Base-by-base conservation (phyloP, 2,329 filamentous ascomycete species). In the Pseudocercospora crystallina region DNA sequence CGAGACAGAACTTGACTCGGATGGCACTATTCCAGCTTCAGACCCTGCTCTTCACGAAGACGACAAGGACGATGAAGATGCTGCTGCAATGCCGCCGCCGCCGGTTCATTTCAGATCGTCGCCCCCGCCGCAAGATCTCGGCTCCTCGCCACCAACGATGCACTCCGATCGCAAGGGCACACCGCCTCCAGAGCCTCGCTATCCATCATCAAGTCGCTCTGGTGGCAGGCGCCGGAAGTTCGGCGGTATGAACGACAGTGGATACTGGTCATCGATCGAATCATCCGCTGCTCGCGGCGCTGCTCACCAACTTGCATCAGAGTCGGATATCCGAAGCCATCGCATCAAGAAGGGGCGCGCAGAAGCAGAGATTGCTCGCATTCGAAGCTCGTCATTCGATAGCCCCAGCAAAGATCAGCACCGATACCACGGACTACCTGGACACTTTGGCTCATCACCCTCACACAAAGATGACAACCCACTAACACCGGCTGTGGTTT, bases 261-360 rank as follows among this genome's bases (percentile, higher is more conserved):
- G 94, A 35, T 99, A 97, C 71, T 96, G 95, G 68, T 97, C 94
- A 1, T 96, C 91, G 0, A 80, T 97, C 13, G 91, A 96, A 62
- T 97, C 94, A 2, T 97, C 94, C 0, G 90, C 81, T 11, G 81
- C 89, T 68, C 83, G 92, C 52, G 84, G 87, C 41, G 64, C 62
- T n/a, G 55, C 60, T n/a, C 60, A 64, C 41, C 77, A 89, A 13
- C 78, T 90, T 37, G 89, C 86, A 3, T 92, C 89, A 0, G 90
- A 95, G 63, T 69, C 79, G 38, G 80, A 83, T 63, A 81, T 85
- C 45, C 87, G 90, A 61, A 84, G 85, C 43, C 58, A 57, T 26
- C 64, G 64, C 30, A 85, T 90, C 62, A 95, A 92, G 75, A 86
- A 89, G 53, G 92, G 92, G 29, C 87, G 92, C 54, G 94, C 94